Conservation (phyloP, 495 filamentous ascomycete species). For the Aspergillus indologenus region DNA sequence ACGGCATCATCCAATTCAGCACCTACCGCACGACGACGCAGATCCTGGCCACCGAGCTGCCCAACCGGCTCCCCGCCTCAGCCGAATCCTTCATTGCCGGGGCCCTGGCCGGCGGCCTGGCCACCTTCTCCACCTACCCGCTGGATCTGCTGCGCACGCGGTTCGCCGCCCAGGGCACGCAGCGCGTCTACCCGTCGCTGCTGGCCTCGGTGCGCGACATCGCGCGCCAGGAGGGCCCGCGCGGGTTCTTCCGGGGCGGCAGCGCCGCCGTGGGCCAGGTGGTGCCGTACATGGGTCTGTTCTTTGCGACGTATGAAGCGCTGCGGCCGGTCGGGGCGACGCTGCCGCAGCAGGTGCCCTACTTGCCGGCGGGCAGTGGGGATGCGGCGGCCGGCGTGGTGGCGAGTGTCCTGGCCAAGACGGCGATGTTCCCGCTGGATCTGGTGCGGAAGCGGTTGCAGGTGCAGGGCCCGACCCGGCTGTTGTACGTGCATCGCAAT, state of each 20-base stretch:
- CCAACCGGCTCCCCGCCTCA: slow-evolving; percentile 52
- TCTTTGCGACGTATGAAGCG: slow-evolving; percentile 85
- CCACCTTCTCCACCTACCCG: slow-evolving; percentile 85
- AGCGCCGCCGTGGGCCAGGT: slow-evolving; percentile 79
- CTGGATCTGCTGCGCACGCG: slow-evolving; percentile 90
- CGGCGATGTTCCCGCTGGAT: slow-evolving; percentile 90
- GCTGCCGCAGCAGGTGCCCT: slow-evolving; percentile 33
- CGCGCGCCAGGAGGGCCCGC: slow-evolving; percentile 63
- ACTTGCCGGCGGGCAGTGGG: slow-evolving; percentile 67
- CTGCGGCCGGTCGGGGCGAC: slow-evolving; percentile 50
- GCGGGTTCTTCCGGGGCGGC: slow-evolving; percentile 84
- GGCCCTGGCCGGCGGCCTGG: slow-evolving; percentile 71
- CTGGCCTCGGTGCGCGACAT: slow-evolving; percentile 67
- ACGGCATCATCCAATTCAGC: slow-evolving; percentile 85
- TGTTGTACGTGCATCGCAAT: slow-evolving; percentile 75
- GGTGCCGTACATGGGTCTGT: slow-evolving; percentile 93
- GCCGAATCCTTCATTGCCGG: slow-evolving; percentile 75
- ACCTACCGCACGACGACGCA: slow-evolving; percentile 74
- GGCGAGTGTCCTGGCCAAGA: slow-evolving; percentile 79
- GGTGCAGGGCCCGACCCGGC: slow-evolving; percentile 85
- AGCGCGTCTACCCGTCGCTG: slow-evolving; percentile 73
- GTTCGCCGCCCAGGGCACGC: slow-evolving; percentile 90
- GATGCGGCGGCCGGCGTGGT: slow-evolving; percentile 79
- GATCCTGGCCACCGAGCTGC: slow-evolving; percentile 49
- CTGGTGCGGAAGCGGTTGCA: slow-evolving; percentile 89